Base-by-base conservation (phyloP, 2,329 filamentous ascomycete species). In the Nemania sp. region DNA sequence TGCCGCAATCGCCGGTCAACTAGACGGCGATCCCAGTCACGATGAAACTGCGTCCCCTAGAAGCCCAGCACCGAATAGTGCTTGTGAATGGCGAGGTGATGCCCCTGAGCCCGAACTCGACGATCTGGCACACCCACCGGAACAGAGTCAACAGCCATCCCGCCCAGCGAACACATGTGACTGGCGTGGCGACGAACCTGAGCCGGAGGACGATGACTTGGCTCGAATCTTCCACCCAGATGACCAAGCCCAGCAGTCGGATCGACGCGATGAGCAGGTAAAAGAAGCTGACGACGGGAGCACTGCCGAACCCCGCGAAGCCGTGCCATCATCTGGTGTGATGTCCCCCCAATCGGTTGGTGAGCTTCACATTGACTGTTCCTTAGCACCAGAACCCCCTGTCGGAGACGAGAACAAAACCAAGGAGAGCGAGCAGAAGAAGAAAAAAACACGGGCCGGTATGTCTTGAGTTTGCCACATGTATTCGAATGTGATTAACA, bases 61-160 rank as follows among this genome's bases (percentile, higher is more conserved):
- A 45, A 11, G 42, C 13, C 12, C 43, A 34, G 43, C 11, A 10
- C 56, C 63, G 15, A 53, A 54, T 34, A 65, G 65, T 15, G 53
- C 51, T 17, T 73, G 69, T 63, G 65, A 64, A 20, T 72, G 69
- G 71, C 59, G 49, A 21, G 69, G 65, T 10, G 69, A 73, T 54
- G 29, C 64, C 40, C 63, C 65, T 15, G 69, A 71, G 20, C 66
- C 67, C 9, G 65, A 70, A 48, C 55, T 67, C 13, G 69, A 72
- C 35, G 69, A 72, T 47, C 67, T 72, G 13, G 67, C 67, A 15
- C 63, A 68, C 5, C 47, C 60, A 25, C 53, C 53, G 29, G 45
- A 57, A 18, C 12, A 55, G 35, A 56, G 40, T 12, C 57, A 65
- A 37, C 51, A 57, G n/a, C 42, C 52, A 25, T 45, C 55, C 45